Conservation (phyloP, 2,329 filamentous ascomycete genomes). For the Botrytis paeoniae region DNA sequence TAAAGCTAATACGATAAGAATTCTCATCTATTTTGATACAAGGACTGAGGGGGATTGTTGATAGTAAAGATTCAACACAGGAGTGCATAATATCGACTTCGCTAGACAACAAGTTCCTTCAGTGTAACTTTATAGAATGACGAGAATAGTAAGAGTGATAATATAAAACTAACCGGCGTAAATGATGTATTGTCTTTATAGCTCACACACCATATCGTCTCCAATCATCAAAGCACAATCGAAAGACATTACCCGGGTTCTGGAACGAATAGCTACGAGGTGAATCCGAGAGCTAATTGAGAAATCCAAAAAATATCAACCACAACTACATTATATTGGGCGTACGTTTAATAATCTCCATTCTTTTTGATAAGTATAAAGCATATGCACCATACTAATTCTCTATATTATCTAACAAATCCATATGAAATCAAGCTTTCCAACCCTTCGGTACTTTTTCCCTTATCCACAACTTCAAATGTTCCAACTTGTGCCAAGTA, state of each 20-base stretch:
- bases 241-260: not conserved
- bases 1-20: not conserved
- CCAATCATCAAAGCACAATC: not conserved
- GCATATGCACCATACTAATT: not conserved
- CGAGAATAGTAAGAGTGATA: not conserved
- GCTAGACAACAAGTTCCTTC: not conserved
- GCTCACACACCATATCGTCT: not conserved
- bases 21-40: not conserved
- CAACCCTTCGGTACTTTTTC: not conserved
- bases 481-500: slow-evolving; percentile 8
- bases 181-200: not conserved
- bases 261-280: not conserved
- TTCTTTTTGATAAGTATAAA: not conserved
- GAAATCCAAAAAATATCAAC: not conserved
- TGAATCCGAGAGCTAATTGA: not conserved
- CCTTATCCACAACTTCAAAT: not conserved
- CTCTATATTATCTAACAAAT: not conserved
- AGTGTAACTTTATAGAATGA: not conserved
- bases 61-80: not conserved
- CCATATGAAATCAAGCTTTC: not conserved
- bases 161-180: not conserved
- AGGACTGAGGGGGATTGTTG: not conserved
- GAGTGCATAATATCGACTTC: not conserved
- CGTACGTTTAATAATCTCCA: not conserved
- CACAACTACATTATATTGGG: not conserved